Percentiles rank a stretch among this genome's conserved stretches.
phyloP scores from a whole-genome alignment of 2,329 filamentous ascomycete species.

The Reticulascus tulasneorum region DNA sequence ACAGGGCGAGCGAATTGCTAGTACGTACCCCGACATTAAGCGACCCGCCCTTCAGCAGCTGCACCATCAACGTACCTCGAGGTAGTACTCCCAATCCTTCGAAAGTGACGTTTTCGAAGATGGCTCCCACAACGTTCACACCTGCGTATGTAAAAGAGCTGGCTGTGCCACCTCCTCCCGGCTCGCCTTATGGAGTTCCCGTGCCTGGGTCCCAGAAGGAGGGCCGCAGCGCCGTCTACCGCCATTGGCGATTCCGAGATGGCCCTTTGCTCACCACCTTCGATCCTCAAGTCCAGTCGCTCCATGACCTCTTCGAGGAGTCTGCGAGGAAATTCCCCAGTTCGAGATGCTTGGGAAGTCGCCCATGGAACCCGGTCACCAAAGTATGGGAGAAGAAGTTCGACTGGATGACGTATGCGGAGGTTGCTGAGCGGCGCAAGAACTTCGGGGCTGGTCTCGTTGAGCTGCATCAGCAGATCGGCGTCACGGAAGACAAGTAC shows the following conservation, averaged over 20 bases:
- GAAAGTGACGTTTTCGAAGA: too few species aligned
- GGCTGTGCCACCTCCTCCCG: conserved; percentile 61
- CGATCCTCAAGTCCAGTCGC: conserved; percentile 66
- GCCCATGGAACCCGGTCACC: conserved; percentile 71
- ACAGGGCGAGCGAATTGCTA: too few species aligned
- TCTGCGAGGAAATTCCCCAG: conserved; percentile 60
- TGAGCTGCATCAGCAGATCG: conserved; percentile 71
- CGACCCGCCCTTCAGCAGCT: too few species aligned
- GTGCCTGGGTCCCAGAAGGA: conserved; percentile 71
- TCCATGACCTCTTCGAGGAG: conserved; percentile 77
- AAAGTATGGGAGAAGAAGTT: conserved; percentile 72
- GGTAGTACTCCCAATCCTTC: too few species aligned
- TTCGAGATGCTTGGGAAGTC: conserved; percentile 71
- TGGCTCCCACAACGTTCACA: conserved; percentile 27
- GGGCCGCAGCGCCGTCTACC: conserved; percentile 72
- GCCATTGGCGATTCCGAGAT: conserved; percentile 75
- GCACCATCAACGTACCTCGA: too few species aligned
- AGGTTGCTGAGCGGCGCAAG: conserved; percentile 73
- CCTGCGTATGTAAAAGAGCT: conserved; percentile 49
- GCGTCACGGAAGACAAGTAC: conserved; percentile 59
- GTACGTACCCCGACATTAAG: too few species aligned
- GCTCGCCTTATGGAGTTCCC: conserved; percentile 72
- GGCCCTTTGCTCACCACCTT: conserved; percentile 66
- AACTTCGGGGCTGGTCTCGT: conserved; percentile 84
- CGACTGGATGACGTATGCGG: conserved; percentile 77